Evolutionary conservation across 352 stramenopile genomes (phyloP), one percentile per base, ranked within the genome.

Genomic region (Pythium scleroteichum): DNA sequence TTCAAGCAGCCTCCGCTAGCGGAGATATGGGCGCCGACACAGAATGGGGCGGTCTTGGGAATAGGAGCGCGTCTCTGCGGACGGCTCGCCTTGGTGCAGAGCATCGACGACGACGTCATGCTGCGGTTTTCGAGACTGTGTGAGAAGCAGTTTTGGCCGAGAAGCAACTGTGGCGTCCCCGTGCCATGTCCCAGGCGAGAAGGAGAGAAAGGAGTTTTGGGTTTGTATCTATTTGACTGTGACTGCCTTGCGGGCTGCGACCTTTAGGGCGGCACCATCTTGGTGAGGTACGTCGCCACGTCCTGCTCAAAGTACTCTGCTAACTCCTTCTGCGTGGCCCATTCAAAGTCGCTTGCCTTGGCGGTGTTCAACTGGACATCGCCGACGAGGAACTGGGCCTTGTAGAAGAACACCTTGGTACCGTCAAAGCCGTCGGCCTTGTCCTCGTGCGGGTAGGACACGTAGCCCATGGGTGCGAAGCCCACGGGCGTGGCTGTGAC

Each of bases 401-500:
- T 94, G 77, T 92, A 94, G 60, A 92, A 92, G 58, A 94, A 94
- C 35, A 94, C 71, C 64, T 94, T 94, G 39, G 85, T 94, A 61
- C 85, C 85, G 52, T 92, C 77, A 49, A 79, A 65, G 58, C 58
- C 87, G 49, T 62, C 51, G 64, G 54, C 48, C 38, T 46, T 32
- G 32, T 86, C 63, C 24, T 77, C 72, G 72, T 94, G 82, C 62
- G 77, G 46, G 67, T 89, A 87, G 64, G 78, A 60, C 26, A 94
- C 70, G 72, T 92, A 84, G 39, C 85, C 85, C 45, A 90, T 88
- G 12, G 85, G 85, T n/a, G 74, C 79, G 19, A 89, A 90, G 39
- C 85, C 82, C 56, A 92, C 72, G 0, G 85, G 74, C 16, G 68
- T 78, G 14, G 78, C 68, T 51, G 80, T 76, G 4, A 88, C 35